phyloP scores from a whole-genome alignment of 1,139 yeast species.

The Hyphopichia buzzinii region DNA sequence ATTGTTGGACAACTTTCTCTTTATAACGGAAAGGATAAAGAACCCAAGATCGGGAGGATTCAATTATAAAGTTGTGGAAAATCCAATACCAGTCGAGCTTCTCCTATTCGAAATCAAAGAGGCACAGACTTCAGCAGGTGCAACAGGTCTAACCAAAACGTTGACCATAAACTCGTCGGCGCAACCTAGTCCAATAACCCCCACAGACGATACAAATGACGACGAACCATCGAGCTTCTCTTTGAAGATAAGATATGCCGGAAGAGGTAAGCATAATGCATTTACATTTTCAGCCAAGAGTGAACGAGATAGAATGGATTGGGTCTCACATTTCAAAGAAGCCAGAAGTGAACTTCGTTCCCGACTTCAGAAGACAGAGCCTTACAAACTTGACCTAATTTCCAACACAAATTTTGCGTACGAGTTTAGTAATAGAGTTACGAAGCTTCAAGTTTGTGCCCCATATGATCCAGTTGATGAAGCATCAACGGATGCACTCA shows the following conservation, averaged over 20 bases:
- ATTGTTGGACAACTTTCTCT: constrained; percentile 67
- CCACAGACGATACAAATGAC: constrained; percentile 9
- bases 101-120: constrained; percentile 52
- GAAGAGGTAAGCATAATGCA: constrained; percentile 40
- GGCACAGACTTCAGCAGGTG: constrained; percentile 14
- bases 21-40: constrained; percentile 56
- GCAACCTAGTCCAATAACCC: constrained; percentile 13
- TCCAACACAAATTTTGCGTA: constrained; percentile 67
- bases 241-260: constrained; percentile 44
- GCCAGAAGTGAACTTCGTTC: constrained; percentile 56
- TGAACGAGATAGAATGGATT: constrained; percentile 52
- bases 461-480: constrained; percentile 63
- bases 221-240: constrained; percentile 42
- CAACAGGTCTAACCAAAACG: constrained; percentile 21
- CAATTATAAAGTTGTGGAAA: constrained; percentile 48
- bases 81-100: constrained; percentile 62
- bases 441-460: constrained; percentile 58
- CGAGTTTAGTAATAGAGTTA: constrained; percentile 52
- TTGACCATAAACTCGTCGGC: constrained; percentile 13
- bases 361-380: constrained; percentile 46
- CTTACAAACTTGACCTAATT: constrained; percentile 53
- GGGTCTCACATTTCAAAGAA: constrained; percentile 56
- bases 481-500: constrained; percentile 29
- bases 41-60: constrained; percentile 21
- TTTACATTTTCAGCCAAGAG: constrained; percentile 59